Conservation (phyloP, 768 basidiomycete species). For the Phylloporus sp. region DNA sequence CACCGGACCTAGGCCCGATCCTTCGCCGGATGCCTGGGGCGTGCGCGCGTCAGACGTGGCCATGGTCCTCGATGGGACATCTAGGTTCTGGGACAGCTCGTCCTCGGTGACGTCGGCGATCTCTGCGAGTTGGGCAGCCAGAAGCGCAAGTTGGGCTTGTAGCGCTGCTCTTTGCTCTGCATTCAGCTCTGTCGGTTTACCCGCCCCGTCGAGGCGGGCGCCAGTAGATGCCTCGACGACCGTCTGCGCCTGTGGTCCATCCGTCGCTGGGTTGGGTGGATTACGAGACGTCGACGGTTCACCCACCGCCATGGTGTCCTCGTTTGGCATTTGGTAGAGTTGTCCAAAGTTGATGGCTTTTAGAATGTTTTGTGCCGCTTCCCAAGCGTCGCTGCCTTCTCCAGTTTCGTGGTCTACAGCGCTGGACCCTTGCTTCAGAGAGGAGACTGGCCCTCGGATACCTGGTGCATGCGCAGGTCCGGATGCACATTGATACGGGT, state of each 20-base stretch:
- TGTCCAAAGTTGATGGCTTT: conserved; percentile 70
- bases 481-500: conserved; percentile 27
- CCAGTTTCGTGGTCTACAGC: conserved; percentile 29
- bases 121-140: conserved; percentile 70
- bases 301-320: conserved; percentile 18
- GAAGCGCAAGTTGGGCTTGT: conserved; percentile 66
- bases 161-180: conserved; percentile 56
- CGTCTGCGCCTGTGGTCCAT: conserved; percentile 1
- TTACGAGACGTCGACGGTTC: conserved; percentile 6
- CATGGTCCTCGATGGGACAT: conserved; percentile 5
- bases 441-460: conserved; percentile 3
- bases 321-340: conserved; percentile 38
- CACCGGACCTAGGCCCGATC: conserved; percentile 2
- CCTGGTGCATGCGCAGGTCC: neutral
- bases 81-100: conserved; percentile 26
- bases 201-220: conserved; percentile 2
- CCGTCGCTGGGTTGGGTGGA: neutral
- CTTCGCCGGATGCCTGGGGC: neutral
- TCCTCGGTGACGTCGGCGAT: conserved; percentile 44
- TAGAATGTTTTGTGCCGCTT: conserved; percentile 72
- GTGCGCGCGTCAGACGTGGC: neutral
- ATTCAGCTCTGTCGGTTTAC: conserved; percentile 25
- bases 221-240: conserved; percentile 3
- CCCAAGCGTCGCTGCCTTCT: conserved; percentile 61
- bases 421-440: conserved; percentile 12